phyloP scores from a whole-genome alignment of 2,329 filamentous ascomycete species.

The Mollisia scopiformis region DNA sequence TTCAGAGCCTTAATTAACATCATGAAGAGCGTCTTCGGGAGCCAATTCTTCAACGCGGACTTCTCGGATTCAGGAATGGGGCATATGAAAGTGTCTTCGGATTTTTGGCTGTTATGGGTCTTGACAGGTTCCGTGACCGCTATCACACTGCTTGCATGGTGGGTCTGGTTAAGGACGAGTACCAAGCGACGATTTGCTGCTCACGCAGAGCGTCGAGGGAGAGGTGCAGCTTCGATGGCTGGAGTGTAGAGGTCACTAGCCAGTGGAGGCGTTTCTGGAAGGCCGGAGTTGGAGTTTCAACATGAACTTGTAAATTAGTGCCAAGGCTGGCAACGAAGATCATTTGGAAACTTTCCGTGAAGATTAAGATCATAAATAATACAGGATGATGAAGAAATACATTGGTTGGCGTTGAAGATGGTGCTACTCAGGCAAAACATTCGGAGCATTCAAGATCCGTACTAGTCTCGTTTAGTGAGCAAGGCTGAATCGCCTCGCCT shows the following conservation, averaged over 20 bases:
- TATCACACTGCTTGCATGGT: neutral
- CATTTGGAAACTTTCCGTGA: too few relatives aligned
- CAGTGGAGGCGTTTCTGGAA: too few relatives aligned
- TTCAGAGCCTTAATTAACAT: neutral
- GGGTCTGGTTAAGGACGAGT: neutral
- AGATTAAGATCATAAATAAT: too few relatives aligned
- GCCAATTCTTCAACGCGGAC: constrained; percentile 5
- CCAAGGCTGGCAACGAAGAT: too few relatives aligned
- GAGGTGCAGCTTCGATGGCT: neutral
- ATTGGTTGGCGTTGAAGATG: too few relatives aligned
- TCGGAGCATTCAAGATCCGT: neutral
- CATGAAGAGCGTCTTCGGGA: neutral
- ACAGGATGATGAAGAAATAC: too few relatives aligned
- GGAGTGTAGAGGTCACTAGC: neutral
- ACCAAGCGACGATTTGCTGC: constrained; percentile 2
- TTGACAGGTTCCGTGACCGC: neutral
- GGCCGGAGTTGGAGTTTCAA: too few relatives aligned
- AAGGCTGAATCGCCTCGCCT: neutral
- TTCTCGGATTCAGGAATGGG: neutral
- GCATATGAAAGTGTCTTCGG: neutral
- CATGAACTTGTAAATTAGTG: too few relatives aligned
- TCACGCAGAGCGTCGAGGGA: neutral
- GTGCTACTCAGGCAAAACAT: too few relatives aligned
- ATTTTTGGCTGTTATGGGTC: constrained; percentile 5
- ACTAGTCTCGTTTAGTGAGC: neutral